Evolutionary conservation across 148 eudicot species (phyloP), one percentile per base, ranked within the genome.

Genomic region (Vaccinium myrtillus): DNA sequence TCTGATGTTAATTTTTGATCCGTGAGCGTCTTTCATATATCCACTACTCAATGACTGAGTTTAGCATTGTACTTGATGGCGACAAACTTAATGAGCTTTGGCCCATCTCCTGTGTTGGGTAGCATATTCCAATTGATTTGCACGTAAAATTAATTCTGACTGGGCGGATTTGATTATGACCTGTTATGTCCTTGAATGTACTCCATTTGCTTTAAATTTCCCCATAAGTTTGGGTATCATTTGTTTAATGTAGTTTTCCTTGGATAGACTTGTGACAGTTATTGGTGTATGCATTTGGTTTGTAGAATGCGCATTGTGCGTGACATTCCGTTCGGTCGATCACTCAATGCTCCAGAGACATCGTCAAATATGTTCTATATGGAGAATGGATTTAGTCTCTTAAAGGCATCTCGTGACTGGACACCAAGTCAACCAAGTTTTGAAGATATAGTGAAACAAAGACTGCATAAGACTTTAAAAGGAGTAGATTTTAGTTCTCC

Each of bases 361-460:
- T 63, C 49, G 84, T 78, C 87, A 58, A 78, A 80, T 46, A 48
- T 85, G 75, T 77, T 32, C 43, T 75, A 79, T n/a, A 56, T 78
- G 70, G 89, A 75, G 65, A 87, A 77, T 81, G 81, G 86, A 77
- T 79, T 58, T 69, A 83, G 75, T 80, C 43, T 78, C 49, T 84
- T 78, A 13, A 83, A 78, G 74, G 80, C 83, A 30, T 81, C 89
- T 83, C 82, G 51, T 16, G 55, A 46, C 75, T 79, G 49, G 15
- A 19, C 54, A 56, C 84, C 83, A 50, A 77, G 49, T 83, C 83
- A 77, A 25, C 43, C 82, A 70, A 73, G 49, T 51, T 59, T 58
- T 67, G 89, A 85, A 71, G 75, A 80, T 71, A 39, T 81, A 23
- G 81, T 75, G 58, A 83, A 56, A 19, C 69, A 48, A 25, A 79